phyloP scores from a whole-genome alignment of 2,329 filamentous ascomycete species.

The Stemphylium beticola region DNA sequence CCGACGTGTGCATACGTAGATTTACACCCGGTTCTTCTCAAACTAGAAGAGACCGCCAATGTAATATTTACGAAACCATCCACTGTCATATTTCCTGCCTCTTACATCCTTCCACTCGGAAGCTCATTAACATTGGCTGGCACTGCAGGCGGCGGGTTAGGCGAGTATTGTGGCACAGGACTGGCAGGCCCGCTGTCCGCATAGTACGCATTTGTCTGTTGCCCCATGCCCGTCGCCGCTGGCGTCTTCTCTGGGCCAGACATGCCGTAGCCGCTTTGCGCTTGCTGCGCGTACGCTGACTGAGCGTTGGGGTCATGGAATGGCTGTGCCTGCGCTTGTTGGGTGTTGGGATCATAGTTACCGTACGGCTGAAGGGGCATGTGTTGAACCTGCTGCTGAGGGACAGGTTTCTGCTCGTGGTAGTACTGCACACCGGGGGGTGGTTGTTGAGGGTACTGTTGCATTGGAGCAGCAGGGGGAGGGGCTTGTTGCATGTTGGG shows the following conservation, averaged over 20 bases:
- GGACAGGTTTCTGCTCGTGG: slow-evolving; percentile 7
- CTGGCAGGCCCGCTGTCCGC: slow-evolving; percentile 10
- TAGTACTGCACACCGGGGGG: slow-evolving; percentile 13
- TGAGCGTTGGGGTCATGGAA: slow-evolving; percentile 14
- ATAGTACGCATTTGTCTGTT: slow-evolving; percentile 11
- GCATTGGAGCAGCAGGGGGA: neutral
- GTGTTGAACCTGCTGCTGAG: slow-evolving; percentile 10
- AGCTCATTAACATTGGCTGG: slow-evolving; percentile 15
- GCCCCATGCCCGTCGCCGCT: neutral
- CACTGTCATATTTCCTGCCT: no score
- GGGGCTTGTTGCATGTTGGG: neutral
- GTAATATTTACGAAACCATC: no score
- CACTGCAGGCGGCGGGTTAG: neutral
- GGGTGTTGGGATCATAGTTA: slow-evolving; percentile 9
- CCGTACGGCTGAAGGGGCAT: slow-evolving; percentile 9
- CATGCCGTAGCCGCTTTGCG: slow-evolving; percentile 1
- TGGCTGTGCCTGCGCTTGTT: slow-evolving; percentile 2
- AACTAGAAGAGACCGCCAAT: no score
- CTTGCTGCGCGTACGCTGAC: slow-evolving; percentile 3
- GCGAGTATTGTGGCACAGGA: slow-evolving; percentile 19
- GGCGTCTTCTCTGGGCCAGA: slow-evolving; percentile 12
- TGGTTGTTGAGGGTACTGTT: neutral
- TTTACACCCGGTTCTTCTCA: no score
- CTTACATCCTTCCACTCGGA: slow-evolving; percentile 13
- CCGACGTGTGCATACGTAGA: no score